phyloP scores from a whole-genome alignment of 2,329 filamentous ascomycete genomes.

The Aureobasidium namibiae region DNA sequence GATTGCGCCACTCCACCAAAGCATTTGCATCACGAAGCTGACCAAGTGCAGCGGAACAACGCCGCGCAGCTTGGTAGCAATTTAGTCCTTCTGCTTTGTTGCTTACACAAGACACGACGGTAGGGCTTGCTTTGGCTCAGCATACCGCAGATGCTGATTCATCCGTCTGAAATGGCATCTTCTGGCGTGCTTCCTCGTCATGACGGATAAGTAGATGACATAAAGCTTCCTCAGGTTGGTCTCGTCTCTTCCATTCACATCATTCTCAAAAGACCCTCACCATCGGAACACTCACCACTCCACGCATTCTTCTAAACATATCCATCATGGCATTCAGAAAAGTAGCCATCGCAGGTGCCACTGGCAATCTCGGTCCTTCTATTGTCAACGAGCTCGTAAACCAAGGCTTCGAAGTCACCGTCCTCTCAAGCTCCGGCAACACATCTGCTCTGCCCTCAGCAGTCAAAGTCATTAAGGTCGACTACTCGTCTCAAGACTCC shows the following conservation, averaged over 20 bases:
- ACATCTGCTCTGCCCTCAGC: conserved; percentile 21
- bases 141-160: neutral
- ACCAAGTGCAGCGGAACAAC: neutral
- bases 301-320: neutral
- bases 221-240: neutral
- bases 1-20: neutral
- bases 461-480: conserved; percentile 23
- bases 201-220: neutral
- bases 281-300: neutral
- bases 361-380: conserved; percentile 35
- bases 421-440: conserved; percentile 24
- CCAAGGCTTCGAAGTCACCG: conserved; percentile 26
- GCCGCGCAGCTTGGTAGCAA: neutral
- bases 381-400: conserved; percentile 35
- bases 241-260: neutral
- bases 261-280: too few relatives aligned
- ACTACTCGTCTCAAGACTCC: conserved; percentile 25
- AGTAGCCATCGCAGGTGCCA: conserved; percentile 17
- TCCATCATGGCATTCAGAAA: conserved; percentile 1
- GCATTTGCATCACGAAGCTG: neutral
- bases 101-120: neutral
- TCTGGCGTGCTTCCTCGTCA: neutral
- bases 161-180: neutral
- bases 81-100: neutral
- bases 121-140: neutral